A percentile compares a stretch with the other conserved stretches of the same genome.
phyloP scores from a whole-genome alignment of 495 filamentous ascomycete genomes.

The Penicillium arizonense region DNA sequence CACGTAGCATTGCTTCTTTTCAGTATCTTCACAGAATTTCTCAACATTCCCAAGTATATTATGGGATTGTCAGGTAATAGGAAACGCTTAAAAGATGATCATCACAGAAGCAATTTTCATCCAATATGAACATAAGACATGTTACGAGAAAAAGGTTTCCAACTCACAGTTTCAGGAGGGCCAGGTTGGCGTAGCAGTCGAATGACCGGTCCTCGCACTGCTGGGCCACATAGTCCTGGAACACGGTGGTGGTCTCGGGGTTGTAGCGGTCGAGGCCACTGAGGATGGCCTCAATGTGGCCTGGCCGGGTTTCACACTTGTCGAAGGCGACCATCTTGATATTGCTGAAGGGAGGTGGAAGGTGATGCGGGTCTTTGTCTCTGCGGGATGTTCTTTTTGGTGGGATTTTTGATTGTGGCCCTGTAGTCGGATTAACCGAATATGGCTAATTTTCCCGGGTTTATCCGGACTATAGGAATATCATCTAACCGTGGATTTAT shows the following conservation, averaged over 20 bases:
- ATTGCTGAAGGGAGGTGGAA: slow-evolving; percentile 22
- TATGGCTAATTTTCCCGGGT: slow-evolving; percentile 26
- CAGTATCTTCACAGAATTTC: slow-evolving; percentile 29
- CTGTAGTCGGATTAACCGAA: slow-evolving; percentile 17
- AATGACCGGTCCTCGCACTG: slow-evolving; percentile 94
- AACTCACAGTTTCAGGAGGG: slow-evolving; percentile 95
- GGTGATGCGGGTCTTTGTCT: slow-evolving; percentile 27
- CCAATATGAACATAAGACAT: not conserved
- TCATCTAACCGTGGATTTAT: not conserved
- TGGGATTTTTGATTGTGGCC: slow-evolving; percentile 46
- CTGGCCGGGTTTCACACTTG: slow-evolving; percentile 67
- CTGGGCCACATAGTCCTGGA: slow-evolving; percentile 91
- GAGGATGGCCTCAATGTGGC: slow-evolving; percentile 86
- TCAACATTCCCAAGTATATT: slow-evolving; percentile 33
- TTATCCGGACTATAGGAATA: slow-evolving; percentile 14
- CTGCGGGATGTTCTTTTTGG: slow-evolving; percentile 32
- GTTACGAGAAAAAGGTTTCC: slow-evolving; percentile 9
- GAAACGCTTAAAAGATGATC: slow-evolving; percentile 67
- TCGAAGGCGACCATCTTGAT: slow-evolving; percentile 53
- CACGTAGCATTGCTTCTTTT: slow-evolving; percentile 20
- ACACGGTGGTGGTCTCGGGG: slow-evolving; percentile 88
- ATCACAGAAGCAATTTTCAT: not conserved
- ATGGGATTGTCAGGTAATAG: slow-evolving; percentile 83
- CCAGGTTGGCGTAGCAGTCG: slow-evolving; percentile 95
- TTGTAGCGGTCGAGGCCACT: slow-evolving; percentile 97